Conservation (phyloP, 148 eudicot species). For the Tetragonia tetragonoides region DNA sequence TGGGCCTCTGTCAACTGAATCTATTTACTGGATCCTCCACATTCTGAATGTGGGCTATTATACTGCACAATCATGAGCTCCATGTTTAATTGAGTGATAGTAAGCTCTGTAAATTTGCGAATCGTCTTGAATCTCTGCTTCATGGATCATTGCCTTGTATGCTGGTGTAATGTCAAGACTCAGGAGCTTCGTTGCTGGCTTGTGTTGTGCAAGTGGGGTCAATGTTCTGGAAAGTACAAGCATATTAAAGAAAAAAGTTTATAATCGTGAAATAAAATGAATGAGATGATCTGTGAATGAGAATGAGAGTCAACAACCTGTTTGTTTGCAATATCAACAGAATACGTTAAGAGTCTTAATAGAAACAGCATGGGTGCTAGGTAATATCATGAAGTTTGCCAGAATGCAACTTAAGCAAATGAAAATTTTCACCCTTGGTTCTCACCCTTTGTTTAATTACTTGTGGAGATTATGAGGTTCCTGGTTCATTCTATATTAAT, state of each 20-base stretch:
- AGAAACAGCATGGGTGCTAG: background rate
- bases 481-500: background rate
- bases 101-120: background rate
- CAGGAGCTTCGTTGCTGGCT: background rate
- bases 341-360: too few relatives aligned
- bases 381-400: background rate
- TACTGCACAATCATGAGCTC: background rate
- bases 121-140: background rate
- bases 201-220: background rate
- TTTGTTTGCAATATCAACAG: background rate
- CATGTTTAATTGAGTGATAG: background rate
- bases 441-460: background rate
- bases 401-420: background rate
- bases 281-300: background rate
- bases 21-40: background rate
- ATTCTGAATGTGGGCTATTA: background rate
- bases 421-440: background rate
- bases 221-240: background rate
- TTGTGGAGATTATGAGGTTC: too few relatives aligned
- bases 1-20: background rate
- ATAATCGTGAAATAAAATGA: background rate
- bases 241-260: background rate
- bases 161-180: background rate
- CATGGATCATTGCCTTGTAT: background rate
- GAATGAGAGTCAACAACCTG: background rate